These are phyloP conservation scores for Nectriaceae sp. DNA, from an alignment of 2,329 filamentous ascomycete species.

Conservation along the genomic window DNA sequence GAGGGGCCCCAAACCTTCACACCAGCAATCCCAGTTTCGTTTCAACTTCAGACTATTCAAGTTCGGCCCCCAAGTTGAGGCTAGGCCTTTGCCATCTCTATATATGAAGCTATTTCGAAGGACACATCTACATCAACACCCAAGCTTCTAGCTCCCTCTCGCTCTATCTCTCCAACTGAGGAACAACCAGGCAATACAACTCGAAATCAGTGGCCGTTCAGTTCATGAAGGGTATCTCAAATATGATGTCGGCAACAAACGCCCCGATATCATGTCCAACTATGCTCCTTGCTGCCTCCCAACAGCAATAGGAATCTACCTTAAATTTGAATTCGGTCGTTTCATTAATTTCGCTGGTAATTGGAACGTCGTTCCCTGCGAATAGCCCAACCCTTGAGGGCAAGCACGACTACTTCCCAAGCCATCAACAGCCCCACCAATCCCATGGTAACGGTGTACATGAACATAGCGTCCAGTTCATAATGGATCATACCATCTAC, in stretches of 20 bases:
- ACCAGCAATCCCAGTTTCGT: too few species aligned
- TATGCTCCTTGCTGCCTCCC: background rate
- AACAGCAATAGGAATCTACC: background rate
- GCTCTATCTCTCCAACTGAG: too few species aligned
- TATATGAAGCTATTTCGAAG: too few species aligned
- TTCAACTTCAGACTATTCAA: too few species aligned
- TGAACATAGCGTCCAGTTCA: slow-evolving; percentile 85
- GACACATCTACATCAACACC: too few species aligned
- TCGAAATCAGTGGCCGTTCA: slow-evolving; percentile 5
- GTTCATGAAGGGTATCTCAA: slow-evolving; percentile 29
- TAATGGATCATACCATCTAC: slow-evolving; percentile 76
- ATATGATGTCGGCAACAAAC: slow-evolving; percentile 9
- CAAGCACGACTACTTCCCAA: slow-evolving; percentile 75
- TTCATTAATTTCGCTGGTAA: slow-evolving; percentile 1
- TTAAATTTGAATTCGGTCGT: too few species aligned
- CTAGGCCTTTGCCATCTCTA: too few species aligned
- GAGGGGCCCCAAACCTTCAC: too few species aligned
- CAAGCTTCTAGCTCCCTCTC: too few species aligned
- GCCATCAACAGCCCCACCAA: slow-evolving; percentile 82
- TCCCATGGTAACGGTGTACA: slow-evolving; percentile 87
- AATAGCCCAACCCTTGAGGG: slow-evolving; percentile 85
- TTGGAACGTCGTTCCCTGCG: slow-evolving; percentile 41
- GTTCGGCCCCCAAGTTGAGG: too few species aligned
- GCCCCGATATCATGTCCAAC: slow-evolving; percentile 1
- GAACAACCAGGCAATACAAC: too few species aligned